Conservation (phyloP, 73 alveolate genomes). For the Paramecium caudatum region DNA sequence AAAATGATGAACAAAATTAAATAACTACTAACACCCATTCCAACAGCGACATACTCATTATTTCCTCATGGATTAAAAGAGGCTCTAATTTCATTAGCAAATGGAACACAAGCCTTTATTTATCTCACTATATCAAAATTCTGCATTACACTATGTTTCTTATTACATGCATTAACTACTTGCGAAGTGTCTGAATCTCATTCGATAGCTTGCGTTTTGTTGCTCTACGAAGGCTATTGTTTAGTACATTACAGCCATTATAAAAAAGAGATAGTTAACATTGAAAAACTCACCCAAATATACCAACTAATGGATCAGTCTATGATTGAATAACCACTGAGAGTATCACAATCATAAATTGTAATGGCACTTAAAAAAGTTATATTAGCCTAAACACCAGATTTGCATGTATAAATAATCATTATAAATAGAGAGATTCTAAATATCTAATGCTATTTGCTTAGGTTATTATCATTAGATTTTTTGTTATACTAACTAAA, state of each 20-base stretch:
- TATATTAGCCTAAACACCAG: background rate
- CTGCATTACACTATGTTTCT: background rate
- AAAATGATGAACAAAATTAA: conserved; percentile 30
- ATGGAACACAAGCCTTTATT: background rate
- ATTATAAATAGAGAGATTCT: conserved; percentile 38
- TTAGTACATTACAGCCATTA: background rate
- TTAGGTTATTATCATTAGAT: background rate
- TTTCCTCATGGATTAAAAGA: conserved; percentile 9
- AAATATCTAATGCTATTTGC: conserved; percentile 1
- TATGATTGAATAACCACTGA: too few relatives aligned
- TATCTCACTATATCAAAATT: background rate
- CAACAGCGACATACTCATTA: background rate
- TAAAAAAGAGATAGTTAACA: background rate
- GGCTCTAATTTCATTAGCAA: background rate
- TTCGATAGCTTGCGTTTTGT: background rate
- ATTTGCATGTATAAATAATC: background rate
- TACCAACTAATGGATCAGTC: background rate
- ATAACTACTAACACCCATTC: background rate
- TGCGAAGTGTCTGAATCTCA: conserved; percentile 32
- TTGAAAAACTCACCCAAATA: background rate
- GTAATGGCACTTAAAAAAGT: background rate
- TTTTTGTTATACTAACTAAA: background rate
- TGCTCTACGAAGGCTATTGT: too few relatives aligned
- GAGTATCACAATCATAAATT: too few relatives aligned
- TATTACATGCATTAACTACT: background rate